phyloP scores from a whole-genome alignment of 371 early-diverging fungal genomes.

The Mucor plumbeus region DNA sequence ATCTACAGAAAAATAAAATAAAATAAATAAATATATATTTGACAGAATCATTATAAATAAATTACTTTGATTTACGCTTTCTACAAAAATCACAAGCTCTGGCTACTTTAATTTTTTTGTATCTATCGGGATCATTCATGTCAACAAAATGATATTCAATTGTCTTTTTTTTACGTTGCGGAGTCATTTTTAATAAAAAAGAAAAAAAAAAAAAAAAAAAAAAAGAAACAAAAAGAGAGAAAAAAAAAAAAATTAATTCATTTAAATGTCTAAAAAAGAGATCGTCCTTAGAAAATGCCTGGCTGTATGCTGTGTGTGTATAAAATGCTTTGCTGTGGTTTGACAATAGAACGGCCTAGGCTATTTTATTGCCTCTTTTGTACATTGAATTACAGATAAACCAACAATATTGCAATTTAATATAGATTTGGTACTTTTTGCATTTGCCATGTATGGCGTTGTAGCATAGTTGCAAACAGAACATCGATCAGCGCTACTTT shows the following conservation, averaged over 20 bases:
- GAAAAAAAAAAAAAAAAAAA: constrained; percentile 8
- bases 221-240: background rate
- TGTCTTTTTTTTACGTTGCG: constrained; percentile 24
- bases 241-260: background rate
- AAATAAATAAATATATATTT: background rate
- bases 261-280: background rate
- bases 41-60: background rate
- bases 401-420: background rate
- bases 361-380: constrained; percentile 12
- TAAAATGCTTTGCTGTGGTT: background rate
- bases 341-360: constrained; percentile 15
- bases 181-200: constrained; percentile 2
- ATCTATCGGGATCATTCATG: constrained; percentile 48
- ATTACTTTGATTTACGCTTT: constrained; percentile 52
- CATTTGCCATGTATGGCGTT: background rate
- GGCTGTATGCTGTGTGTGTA: background rate
- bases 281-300: background rate
- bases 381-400: constrained; percentile 2
- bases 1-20: constrained; percentile 19
- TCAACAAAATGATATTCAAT: constrained; percentile 45
- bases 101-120: constrained; percentile 44
- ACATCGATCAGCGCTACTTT: background rate
- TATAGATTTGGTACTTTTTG: background rate
- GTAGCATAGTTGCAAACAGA: background rate
- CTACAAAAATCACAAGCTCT: constrained; percentile 50